Conservation (phyloP, 495 filamentous ascomycete genomes). For the Neurospora sp. region DNA sequence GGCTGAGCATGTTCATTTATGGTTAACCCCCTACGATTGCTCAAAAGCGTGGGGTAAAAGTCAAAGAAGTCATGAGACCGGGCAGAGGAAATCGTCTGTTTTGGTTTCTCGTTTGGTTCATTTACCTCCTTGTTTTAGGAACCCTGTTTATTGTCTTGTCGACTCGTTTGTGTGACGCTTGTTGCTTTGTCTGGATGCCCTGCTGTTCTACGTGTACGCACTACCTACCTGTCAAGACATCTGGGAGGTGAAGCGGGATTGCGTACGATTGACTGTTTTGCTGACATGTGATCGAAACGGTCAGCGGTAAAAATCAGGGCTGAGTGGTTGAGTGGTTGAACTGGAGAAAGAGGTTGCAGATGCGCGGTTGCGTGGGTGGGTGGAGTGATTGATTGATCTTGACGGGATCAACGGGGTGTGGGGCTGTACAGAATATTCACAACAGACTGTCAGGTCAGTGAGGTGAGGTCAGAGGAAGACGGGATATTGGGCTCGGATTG, state of each 20-base stretch:
- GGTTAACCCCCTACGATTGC: neutral
- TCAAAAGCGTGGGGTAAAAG: neutral
- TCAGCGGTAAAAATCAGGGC: neutral
- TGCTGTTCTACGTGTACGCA: neutral
- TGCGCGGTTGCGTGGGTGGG: neutral
- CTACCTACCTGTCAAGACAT: neutral
- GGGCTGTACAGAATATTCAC: neutral
- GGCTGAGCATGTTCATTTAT: neutral
- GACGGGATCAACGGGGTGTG: neutral
- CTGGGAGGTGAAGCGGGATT: neutral
- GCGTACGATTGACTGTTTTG: neutral
- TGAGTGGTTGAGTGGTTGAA: neutral
- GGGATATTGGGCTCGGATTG: neutral
- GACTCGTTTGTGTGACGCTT: neutral
- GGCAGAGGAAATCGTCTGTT: neutral
- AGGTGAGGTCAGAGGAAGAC: neutral
- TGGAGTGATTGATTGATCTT: neutral
- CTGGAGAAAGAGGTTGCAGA: neutral
- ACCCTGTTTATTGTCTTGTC: neutral
- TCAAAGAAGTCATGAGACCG: neutral
- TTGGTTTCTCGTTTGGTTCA: neutral
- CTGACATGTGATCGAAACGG: neutral
- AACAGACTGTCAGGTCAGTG: neutral
- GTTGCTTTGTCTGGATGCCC: neutral
- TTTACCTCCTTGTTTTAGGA: neutral